Evolutionary conservation across 1,139 yeast genomes (phyloP), one percentile per base, ranked within the genome.

Genomic region (Neolecta irregularis): DNA sequence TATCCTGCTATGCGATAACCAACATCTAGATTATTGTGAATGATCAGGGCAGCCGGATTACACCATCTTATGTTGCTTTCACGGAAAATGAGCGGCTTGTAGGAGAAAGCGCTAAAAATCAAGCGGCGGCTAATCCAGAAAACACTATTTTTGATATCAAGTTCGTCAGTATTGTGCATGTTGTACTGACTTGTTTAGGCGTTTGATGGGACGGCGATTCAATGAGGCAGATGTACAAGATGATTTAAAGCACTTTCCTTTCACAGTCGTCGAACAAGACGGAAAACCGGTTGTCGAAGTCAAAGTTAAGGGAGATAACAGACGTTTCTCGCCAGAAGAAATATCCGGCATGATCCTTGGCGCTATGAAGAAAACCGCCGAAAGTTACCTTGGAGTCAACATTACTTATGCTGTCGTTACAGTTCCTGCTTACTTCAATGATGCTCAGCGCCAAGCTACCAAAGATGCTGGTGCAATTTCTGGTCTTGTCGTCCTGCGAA

Each of bases 371-470:
- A 74, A 76, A 50, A 81, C 80, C 53, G 93, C 93, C 44, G 93
- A 81, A 65, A 88, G 79, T 52, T 80, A 79, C 61, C 66, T 81
- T 49, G 94, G 94, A 47, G 70, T 75, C 56, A 71, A 75, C 57
- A 93, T 81, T 45, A 78, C 91, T 39, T 91, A 83, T 52, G 94
- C 94, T 26, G 95, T 83, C 46, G 93, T 83, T 46, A 83, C 95
- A 33, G 95, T 85, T 40, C 96, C 96, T 40, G 96, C 96, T 39
- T 85, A 85, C 64, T 85, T 85, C 67, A 88, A 85, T 60, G 96
- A 85, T 62, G 93, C 96, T 41, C 96, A 85, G 65, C 77, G 95
- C 67, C 95, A 85, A 62, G 96, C 96, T 44, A 85, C 96, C 46
- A 83, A 85, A 67, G 95, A 83, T 60, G 95, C 96, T 38, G 96